These are phyloP conservation scores for Raffaelea arxii DNA, from an alignment of 2,329 filamentous ascomycete species.

Conservation along the genomic window DNA sequence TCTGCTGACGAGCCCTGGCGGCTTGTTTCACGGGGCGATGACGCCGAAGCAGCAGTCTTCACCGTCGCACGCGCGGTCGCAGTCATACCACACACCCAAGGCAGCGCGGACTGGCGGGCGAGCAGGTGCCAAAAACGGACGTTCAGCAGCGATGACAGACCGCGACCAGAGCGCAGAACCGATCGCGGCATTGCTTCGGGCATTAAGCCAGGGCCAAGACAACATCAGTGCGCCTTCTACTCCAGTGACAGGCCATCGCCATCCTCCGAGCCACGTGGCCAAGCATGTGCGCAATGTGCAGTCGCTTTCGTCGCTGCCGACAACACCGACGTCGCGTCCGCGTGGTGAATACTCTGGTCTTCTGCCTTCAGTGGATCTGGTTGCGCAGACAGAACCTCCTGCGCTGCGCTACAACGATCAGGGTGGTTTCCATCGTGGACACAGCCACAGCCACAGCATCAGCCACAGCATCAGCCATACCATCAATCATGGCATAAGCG, in stretches of 20 bases:
- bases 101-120: conserved; percentile 21
- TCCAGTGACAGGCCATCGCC: conserved; percentile 40
- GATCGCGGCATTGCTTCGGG: conserved; percentile 72
- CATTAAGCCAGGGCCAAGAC: conserved; percentile 71
- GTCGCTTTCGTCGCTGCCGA: conserved; percentile 75
- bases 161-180: conserved; percentile 49
- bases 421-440: too few species aligned
- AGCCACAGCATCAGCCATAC: conserved; percentile 3
- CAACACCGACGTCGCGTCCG: conserved; percentile 55
- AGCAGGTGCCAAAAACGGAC: not conserved
- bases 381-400: conserved; percentile 48
- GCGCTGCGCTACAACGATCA: conserved; percentile 19
- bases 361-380: conserved; percentile 52
- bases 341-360: conserved; percentile 40
- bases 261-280: conserved; percentile 36
- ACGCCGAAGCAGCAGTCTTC: conserved; percentile 41
- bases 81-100: conserved; percentile 42
- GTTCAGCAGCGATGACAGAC: conserved; percentile 26
- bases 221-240: conserved; percentile 67
- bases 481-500: conserved; percentile 6
- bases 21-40: conserved; percentile 52
- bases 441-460: not conserved
- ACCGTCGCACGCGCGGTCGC: conserved; percentile 36
- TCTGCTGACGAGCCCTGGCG: conserved; percentile 64
- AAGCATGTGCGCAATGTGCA: conserved; percentile 69